Conservation (phyloP, 371 early-diverging fungal genomes). For the Apophysomyces trapeziformis region DNA sequence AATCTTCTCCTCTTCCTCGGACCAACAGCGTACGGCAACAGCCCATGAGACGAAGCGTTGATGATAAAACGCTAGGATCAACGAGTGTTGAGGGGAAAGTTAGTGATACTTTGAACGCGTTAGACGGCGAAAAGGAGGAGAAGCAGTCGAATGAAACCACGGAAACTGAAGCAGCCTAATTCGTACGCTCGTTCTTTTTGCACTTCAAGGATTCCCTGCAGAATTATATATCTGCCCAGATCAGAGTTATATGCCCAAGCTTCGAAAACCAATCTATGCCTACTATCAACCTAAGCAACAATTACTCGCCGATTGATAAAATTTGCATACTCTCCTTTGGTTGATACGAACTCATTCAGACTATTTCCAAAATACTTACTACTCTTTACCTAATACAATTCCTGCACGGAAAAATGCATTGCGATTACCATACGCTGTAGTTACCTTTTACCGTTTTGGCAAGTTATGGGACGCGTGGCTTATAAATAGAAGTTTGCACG, state of each 20-base stretch:
- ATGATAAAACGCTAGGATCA: slow-evolving; percentile 1
- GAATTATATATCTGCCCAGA: no score
- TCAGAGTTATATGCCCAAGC: neutral
- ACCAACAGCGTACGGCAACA: neutral
- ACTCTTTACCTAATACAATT: slow-evolving; percentile 2
- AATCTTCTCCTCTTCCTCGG: slow-evolving; percentile 32
- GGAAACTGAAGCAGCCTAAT: neutral
- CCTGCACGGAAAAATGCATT: no score
- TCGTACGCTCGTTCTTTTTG: neutral
- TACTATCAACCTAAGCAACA: neutral
- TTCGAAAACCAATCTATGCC: neutral
- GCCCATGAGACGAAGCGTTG: neutral
- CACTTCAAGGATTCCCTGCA: neutral
- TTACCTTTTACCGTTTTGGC: no score
- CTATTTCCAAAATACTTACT: neutral
- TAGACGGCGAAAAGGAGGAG: neutral
- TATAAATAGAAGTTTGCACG: no score
- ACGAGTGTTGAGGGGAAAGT: neutral
- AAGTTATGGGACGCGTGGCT: no score
- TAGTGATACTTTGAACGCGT: neutral
- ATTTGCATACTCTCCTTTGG: neutral
- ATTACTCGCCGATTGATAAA: neutral
- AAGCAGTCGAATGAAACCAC: neutral
- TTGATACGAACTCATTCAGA: neutral
- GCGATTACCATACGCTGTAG: no score